A percentile compares a stretch with the other conserved stretches of the same genome.
These are phyloP conservation scores for Pythium insidiosum DNA, from an alignment of 352 stramenopile genomes.

Conservation along the genomic window DNA sequence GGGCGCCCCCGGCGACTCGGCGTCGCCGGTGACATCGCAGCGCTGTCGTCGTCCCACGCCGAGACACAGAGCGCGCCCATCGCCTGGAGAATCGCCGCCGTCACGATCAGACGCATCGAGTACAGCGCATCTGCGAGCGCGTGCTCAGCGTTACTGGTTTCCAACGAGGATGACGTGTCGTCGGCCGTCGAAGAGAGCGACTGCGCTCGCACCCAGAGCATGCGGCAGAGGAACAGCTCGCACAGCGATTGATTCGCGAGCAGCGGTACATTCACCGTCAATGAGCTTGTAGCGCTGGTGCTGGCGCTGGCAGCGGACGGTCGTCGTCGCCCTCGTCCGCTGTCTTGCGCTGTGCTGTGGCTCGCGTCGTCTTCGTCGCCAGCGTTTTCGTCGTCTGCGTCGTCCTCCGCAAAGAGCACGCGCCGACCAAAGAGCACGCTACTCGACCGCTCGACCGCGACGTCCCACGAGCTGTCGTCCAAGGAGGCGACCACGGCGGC, in stretches of 20 bases:
- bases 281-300: too few relatives aligned
- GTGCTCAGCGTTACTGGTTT: too few relatives aligned
- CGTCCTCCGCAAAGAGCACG: conserved; percentile 64
- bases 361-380: too few relatives aligned
- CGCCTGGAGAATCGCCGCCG: conserved; percentile 48
- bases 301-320: too few relatives aligned
- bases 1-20: conserved; percentile 2
- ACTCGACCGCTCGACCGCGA: conserved; percentile 31
- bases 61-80: too few relatives aligned
- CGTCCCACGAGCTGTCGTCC: not conserved
- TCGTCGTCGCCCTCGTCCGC: too few relatives aligned
- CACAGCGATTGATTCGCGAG: conserved; percentile 43
- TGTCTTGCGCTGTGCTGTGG: too few relatives aligned
- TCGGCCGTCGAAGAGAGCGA: conserved; percentile 16
- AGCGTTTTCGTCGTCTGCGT: too few relatives aligned
- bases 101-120: conserved; percentile 42
- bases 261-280: conserved; percentile 31
- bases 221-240: conserved; percentile 39
- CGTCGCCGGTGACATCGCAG: too few relatives aligned
- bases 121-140: conserved; percentile 51
- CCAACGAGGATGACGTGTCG: conserved; percentile 16
- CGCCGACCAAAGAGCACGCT: conserved; percentile 63
- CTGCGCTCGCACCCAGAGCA: conserved; percentile 18
- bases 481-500: conserved; percentile 29
- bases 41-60: too few relatives aligned